These are phyloP conservation scores for Paramecium primaurelia DNA, from an alignment of 73 alveolate species.

Conservation along the genomic window DNA sequence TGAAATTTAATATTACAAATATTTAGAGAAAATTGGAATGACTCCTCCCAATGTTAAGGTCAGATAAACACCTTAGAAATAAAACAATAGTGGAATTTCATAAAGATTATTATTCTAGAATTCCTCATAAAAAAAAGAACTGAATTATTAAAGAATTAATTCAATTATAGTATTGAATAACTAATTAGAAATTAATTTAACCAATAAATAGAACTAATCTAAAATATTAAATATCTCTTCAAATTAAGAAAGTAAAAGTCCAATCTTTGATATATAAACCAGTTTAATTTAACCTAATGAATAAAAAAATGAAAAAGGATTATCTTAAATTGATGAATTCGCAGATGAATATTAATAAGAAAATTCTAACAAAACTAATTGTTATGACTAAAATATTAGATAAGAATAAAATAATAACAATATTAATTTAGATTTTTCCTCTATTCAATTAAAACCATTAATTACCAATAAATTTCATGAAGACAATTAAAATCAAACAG, in stretches of 20 bases:
- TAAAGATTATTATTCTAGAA: background rate
- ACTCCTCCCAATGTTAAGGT: background rate
- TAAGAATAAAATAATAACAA: background rate
- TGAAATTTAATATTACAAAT: background rate
- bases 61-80: background rate
- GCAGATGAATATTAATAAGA: background rate
- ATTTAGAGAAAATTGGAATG: background rate
- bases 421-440: background rate
- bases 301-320: background rate
- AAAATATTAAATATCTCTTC: background rate
- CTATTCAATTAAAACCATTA: background rate
- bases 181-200: background rate
- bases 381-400: background rate
- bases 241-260: background rate
- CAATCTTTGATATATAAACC: background rate
- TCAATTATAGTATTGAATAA: background rate
- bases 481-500: background rate
- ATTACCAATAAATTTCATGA: background rate
- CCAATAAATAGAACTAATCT: background rate
- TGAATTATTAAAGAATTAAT: slow-evolving; percentile 2
- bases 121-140: background rate
- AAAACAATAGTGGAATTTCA: background rate
- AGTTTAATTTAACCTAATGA: background rate
- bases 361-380: background rate
- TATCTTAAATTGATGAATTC: background rate